A percentile compares a stretch with the other conserved stretches of the same genome.
phyloP scores from a whole-genome alignment of 768 basidiomycete species.

The Leccinum incarnatum region DNA sequence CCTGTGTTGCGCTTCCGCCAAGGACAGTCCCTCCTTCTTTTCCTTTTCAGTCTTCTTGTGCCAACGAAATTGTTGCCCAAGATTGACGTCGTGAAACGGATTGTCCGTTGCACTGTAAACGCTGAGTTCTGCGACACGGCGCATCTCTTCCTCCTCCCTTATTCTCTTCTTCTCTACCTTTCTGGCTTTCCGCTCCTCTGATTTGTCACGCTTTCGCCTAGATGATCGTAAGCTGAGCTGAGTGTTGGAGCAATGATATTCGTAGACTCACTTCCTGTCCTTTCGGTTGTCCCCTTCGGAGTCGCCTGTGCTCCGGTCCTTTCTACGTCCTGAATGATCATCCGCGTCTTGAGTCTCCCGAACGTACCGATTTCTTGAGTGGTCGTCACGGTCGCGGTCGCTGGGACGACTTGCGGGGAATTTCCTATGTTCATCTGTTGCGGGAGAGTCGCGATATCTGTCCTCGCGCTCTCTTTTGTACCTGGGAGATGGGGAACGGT shows the following conservation, averaged over 20 bases:
- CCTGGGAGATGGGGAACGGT: conserved; percentile 46
- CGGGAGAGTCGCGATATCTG: conserved; percentile 34
- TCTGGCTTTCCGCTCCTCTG: conserved; percentile 79
- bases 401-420: conserved; percentile 33
- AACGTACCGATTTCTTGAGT: conserved; percentile 30
- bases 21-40: conserved; percentile 76
- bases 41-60: conserved; percentile 99
- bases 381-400: conserved; percentile 26
- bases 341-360: conserved; percentile 32
- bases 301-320: conserved; percentile 20
- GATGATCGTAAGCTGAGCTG: conserved; percentile 9
- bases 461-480: conserved; percentile 27
- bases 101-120: conserved; percentile 97
- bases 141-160: conserved; percentile 84
- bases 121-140: conserved; percentile 90
- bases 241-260: background rate
- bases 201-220: conserved; percentile 83
- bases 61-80: conserved; percentile 96
- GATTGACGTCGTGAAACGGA: conserved; percentile 96
- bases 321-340: conserved; percentile 29
- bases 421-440: conserved; percentile 30
- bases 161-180: conserved; percentile 86
- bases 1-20: conserved; percentile 72
- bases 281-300: conserved; percentile 33
- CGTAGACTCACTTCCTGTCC: conserved; percentile 45